Evolutionary conservation across 345 rosid species (phyloP), one percentile per base, ranked within the genome.

Genomic region (Ricinus communis): DNA sequence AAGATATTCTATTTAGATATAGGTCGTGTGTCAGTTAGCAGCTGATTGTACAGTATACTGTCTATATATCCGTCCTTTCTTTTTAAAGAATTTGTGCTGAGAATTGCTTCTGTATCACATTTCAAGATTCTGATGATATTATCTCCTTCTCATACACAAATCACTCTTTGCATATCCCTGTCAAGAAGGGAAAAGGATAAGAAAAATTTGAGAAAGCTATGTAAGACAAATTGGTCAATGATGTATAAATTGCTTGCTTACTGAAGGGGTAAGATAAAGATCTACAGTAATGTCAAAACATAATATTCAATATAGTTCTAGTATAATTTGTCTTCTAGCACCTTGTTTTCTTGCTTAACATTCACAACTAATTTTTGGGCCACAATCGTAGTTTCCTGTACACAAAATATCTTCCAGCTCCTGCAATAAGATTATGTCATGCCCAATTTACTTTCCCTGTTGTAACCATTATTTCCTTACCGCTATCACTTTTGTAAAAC

Each of bases 271-370:
- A 66, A 61, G 21, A n/a, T 27, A 69, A 33, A 62, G 38, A 60
- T 60, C 25, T 18, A 75, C 63, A 59, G 70, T 63, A 62, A 76
- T 62, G 70, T 56, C 62, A 38, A 79, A 55, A 71, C 40, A 43
- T 2, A 33, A 33, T 33, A 33, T 33, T 2, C 58, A 46, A 31
- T 25, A 57, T 54, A 60, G 66, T 70, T 74, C 63, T 19, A 54
- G 77, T 73, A 68, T 79, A 73, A 56, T 80, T 74, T 83, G 83
- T 83, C 84, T 54, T 78, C 14, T 76, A 69, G 46, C 58, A 25
- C 68, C 63, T 72, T 71, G 46, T 66, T 79, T 70, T 63, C 49
- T 55, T 66, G 66, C 15, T 13, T 62, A 4, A 22, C 49, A 40
- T 61, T 46, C 58, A 30, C 21, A 6, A 27, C 40, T 53, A 49